Percentiles rank a stretch among this genome's conserved stretches.
phyloP scores from a whole-genome alignment of 352 stramenopile species.

The Phytophthora pinifolia region DNA sequence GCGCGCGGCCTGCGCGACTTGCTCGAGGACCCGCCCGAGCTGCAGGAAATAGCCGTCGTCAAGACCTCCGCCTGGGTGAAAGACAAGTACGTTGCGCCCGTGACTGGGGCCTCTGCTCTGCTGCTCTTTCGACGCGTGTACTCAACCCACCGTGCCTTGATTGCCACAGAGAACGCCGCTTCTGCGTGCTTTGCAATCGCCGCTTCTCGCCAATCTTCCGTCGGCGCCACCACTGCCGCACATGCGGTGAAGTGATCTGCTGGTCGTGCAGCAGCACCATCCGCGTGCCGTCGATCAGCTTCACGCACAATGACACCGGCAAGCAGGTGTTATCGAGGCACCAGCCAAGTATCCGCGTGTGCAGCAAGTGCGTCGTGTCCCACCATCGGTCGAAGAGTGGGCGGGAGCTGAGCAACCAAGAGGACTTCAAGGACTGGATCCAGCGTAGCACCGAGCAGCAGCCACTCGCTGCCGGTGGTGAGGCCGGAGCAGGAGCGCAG shows the following conservation, averaged over 20 bases:
- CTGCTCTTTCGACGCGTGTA: conserved; percentile 4
- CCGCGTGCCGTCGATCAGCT: conserved; percentile 81
- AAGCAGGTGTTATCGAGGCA: conserved; percentile 79
- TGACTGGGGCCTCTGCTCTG: not conserved
- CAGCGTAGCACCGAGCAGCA: conserved; percentile 61
- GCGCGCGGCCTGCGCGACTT: conserved; percentile 76
- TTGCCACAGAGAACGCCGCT: conserved; percentile 61
- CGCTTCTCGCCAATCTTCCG: conserved; percentile 86
- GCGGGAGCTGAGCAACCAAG: conserved; percentile 71
- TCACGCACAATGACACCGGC: conserved; percentile 79
- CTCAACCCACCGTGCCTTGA: conserved; percentile 12
- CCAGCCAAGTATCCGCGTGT: conserved; percentile 83
- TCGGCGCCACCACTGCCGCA: conserved; percentile 86
- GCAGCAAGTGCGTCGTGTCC: conserved; percentile 78
- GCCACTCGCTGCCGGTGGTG: conserved; percentile 28
- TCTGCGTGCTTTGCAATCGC: conserved; percentile 79
- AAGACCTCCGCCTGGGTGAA: conserved; percentile 84
- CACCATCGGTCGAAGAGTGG: conserved; percentile 77
- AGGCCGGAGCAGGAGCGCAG: conserved; percentile 20
- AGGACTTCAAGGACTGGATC: conserved; percentile 84
- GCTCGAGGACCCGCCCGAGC: conserved; percentile 76
- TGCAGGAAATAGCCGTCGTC: conserved; percentile 79
- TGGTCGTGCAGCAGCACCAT: conserved; percentile 88
- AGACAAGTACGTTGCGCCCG: conserved; percentile 65
- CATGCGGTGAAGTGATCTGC: conserved; percentile 88